Percentiles rank a stretch among this genome's conserved stretches.
Conservation (phyloP, 75 land plant species). For the Pinus tabuliformis region DNA sequence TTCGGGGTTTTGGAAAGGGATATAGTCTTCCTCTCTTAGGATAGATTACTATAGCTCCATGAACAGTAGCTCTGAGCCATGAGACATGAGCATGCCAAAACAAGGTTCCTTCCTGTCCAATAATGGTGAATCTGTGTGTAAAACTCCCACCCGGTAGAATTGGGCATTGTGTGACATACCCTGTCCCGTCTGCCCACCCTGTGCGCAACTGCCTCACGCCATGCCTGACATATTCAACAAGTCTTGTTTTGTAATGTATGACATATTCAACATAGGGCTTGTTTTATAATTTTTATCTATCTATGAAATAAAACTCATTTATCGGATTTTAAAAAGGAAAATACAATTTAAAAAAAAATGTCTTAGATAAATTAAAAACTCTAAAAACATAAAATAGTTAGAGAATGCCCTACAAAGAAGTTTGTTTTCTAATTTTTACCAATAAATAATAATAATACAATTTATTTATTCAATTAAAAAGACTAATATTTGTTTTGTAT, state of each 20-base stretch:
- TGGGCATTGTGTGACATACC: slow-evolving; percentile 22
- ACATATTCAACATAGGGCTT: background rate
- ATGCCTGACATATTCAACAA: slow-evolving; percentile 17
- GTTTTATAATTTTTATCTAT: no score
- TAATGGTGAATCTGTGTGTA: slow-evolving; percentile 10
- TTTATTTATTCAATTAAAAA: no score
- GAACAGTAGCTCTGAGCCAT: background rate
- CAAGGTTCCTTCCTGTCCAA: slow-evolving; percentile 1
- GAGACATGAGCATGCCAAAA: slow-evolving; percentile 2
- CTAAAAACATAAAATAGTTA: no score
- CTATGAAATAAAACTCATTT: no score
- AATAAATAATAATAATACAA: no score
- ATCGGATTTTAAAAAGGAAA: no score
- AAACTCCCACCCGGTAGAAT: slow-evolving; percentile 2
- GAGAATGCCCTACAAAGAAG: slow-evolving; percentile 12
- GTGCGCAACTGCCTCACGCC: slow-evolving; percentile 13
- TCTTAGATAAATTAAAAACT: no score
- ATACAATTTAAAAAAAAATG: no score
- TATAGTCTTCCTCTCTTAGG: slow-evolving; percentile 2
- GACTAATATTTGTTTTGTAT: no score
- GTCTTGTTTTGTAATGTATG: no score
- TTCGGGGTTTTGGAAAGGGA: slow-evolving; percentile 14
- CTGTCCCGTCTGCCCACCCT: slow-evolving; percentile 20
- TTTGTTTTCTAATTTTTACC: no score
- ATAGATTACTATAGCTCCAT: slow-evolving; percentile 18